A percentile compares a stretch with the other conserved stretches of the same genome.
Conservation (phyloP, 306 rosid genomes). For the Rosa chinensis region DNA sequence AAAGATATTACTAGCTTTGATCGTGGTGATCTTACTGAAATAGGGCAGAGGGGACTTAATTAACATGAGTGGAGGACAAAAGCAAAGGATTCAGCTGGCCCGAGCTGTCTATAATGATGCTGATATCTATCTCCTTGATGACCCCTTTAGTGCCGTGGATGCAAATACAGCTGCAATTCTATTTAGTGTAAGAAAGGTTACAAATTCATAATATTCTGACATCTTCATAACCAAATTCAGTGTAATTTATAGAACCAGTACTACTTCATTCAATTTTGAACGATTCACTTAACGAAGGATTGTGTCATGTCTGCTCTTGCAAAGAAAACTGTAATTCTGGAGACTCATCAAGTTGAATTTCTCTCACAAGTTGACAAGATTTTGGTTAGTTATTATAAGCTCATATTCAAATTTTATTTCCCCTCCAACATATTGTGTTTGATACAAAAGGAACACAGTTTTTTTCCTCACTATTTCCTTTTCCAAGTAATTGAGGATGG, state of each 20-base stretch:
- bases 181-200: conserved; percentile 47
- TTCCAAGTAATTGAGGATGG: conserved; percentile 71
- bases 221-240: too few species aligned
- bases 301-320: conserved; percentile 65
- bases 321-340: conserved; percentile 66
- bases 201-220: background rate
- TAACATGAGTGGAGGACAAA: conserved; percentile 92
- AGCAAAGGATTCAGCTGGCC: conserved; percentile 83
- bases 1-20: conserved; percentile 56
- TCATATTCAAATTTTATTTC: background rate
- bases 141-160: conserved; percentile 84
- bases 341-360: conserved; percentile 87
- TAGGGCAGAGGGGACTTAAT: conserved; percentile 77
- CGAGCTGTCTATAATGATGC: conserved; percentile 79
- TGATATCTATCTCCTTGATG: conserved; percentile 72
- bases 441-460: too few species aligned
- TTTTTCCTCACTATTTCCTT: background rate
- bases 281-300: conserved; percentile 39
- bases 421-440: background rate
- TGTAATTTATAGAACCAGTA: too few species aligned
- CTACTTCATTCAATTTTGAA: background rate
- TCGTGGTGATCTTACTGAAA: conserved; percentile 82
- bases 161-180: conserved; percentile 71
- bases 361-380: conserved; percentile 63
- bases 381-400: conserved; percentile 38